Evolutionary conservation across 2,329 filamentous ascomycete genomes (phyloP), one percentile per base, ranked within the genome.

Genomic region (Ascochyta fabae): DNA sequence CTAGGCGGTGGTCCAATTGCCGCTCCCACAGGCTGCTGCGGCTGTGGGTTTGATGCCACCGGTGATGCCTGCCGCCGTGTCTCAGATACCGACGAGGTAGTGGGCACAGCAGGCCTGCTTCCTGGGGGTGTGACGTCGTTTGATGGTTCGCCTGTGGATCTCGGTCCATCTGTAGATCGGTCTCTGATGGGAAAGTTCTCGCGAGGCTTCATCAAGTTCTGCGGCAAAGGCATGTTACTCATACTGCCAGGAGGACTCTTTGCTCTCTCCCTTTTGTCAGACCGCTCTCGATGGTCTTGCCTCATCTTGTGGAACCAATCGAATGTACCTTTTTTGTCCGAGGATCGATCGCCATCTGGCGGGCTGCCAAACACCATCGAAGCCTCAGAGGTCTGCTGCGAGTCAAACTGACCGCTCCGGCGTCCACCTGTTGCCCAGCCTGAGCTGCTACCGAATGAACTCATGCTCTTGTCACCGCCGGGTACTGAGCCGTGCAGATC

Each of bases 241-340:
- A 67, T 65, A 36, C 66, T 71, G 24, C 68, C 69, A 24, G 78
- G 79, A 10, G 83, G 82, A 54, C 82, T 84, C 66, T 81, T 83
- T 15, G 82, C 78, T 22, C 80, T 75, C 47, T 79, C 80, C 60
- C 81, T 82, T 62, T 84, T 84, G 19, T 78, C 79, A 34, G 83
- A 79, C 53, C 79, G 77, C 27, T 83, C 82, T 55, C 81, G 81
- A 27, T 83, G 81, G 39, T 87, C 85, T 27, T 85, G 80, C 52
- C 88, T 80, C 73, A 88, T 89, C 59, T 83, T 85, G 60, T 86
- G 83, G 61, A 89, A 82, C 79, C 87, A 89, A 6, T 83, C 84
- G 61, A 89, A 83, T 2, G 86, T 80, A 1, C 85, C 83, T 59
- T 83, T 86, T 72, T 83, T 86, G 59, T 86, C 70, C 3, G 56